Base-by-base conservation (phyloP, 1,284 basidiomycete species). In the Leccinum subfulvum region DNA sequence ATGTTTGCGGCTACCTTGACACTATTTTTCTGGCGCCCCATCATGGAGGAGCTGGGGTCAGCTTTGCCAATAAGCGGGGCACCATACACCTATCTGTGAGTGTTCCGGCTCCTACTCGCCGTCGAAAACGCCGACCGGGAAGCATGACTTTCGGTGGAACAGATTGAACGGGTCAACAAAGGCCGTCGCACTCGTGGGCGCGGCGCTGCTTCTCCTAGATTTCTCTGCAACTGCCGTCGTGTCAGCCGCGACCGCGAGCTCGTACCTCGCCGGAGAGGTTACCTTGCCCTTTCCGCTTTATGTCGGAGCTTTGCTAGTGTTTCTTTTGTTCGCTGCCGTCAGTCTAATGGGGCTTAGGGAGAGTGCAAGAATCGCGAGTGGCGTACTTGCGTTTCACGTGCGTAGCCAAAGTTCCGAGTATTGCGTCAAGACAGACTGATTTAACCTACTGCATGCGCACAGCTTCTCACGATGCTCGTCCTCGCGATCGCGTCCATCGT, bases 31-130 rank as follows among this genome's bases (percentile, higher is more conserved):
- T 91, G 87, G 84, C 82, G 87, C 21, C 89, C 89, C 4, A 80
- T 91, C 52, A 85, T 91, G 82, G 79, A 84, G 65, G 89, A 91
- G 68, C 74, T 91, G 8, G 86, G 81, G 0, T 84, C 84, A 9
- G 87, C 89, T 3, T 75, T 90, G 4, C 87, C 85, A 3, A 80
- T 88, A 28, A 84, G 80, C 60, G 89, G 89, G 1, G 86, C 86
- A n/a, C 88, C 86, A 9, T 90, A 90, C 67, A 82, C 83, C 0
- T 89, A 87, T 69, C 74, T 88, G 80, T 85, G 64, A 66, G 81
- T 74, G 13, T 26, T 28, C 9, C 10, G 4, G 10, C 1, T 28
- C 4, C 30, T 53, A 10, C 4, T 28, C 26, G 8, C 51, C 23
- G 8, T 7, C 23, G 13, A 52, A 52, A 9, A 52, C 8, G 23